Base-by-base conservation (phyloP, 2,329 filamentous ascomycete species). In the Microsporum audouinii region DNA sequence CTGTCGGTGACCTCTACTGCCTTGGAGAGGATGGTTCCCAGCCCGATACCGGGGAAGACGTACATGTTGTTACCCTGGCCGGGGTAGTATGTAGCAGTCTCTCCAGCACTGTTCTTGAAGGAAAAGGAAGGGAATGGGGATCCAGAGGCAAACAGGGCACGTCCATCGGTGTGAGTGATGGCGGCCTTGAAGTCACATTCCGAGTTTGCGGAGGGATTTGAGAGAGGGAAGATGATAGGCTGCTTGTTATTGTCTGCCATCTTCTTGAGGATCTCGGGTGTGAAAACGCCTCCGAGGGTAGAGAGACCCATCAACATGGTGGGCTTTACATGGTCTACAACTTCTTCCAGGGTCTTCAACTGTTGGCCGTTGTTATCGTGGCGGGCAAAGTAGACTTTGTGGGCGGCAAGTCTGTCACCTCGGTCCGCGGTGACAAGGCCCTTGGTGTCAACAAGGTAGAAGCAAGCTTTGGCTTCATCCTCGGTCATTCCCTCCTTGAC, bases 101-200 rank as follows among this genome's bases (percentile, higher is more conserved):
- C 79, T 47, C 84, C 83, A 36, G 79, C 77, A 31, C 76, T 72
- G 64, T 78, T 79, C 77, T 87, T 87, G 71, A 84, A 81, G 60
- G 82, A 84, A 71, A 89, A 82, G 1, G 86, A 81, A 29, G 85
- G 82, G 83, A 97, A 97, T 12, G 94, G 94, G 57, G 91, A 96
- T 65, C 94, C 94, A 4, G 91, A 96, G 58, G 94, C 94, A 71
- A 99, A 99, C 72, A 99, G 85, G 69, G 86, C 91, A 60, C 86
- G 89, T 64, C 92, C 92, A 62, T 97, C 88, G 8, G 92, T 97
- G 85, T 92, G 86, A 70, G 85, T 83, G 70, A 97, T 83, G 14
- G 94, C 94, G 71, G 94, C 88, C 80, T 96, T 91, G 70, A 95
- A 97, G 14, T 90, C 96, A 79, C 94, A 97, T 78, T 99, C 94